Evolutionary conservation across 306 rosid genomes (phyloP).

Genomic region (Mimosa pudica): DNA sequence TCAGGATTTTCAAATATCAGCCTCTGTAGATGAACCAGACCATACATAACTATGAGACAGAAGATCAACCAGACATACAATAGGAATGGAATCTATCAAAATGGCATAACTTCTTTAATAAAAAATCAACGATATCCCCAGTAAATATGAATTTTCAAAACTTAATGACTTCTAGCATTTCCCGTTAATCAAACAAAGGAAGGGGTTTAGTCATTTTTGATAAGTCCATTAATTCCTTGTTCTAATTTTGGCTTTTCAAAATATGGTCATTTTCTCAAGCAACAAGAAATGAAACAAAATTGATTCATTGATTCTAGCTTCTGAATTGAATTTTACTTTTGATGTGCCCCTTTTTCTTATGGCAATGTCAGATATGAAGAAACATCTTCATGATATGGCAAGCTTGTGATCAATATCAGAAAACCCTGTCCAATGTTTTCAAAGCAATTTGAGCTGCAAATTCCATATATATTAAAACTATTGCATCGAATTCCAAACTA

Average conservation of each 20-base stretch:
- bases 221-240: not conserved
- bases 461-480: not conserved
- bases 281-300: slow-evolving; percentile 5
- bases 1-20: slow-evolving; percentile 84
- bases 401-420: slow-evolving; percentile 1
- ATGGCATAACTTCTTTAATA: slow-evolving; percentile 1
- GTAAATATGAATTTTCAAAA: slow-evolving; percentile 7
- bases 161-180: slow-evolving; percentile 4
- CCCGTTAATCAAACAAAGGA: slow-evolving; percentile 6
- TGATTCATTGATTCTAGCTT: slow-evolving; percentile 1
- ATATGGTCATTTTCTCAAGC: slow-evolving; percentile 5
- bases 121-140: slow-evolving; percentile 3
- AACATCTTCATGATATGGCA: slow-evolving; percentile 10
- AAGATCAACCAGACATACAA: slow-evolving; percentile 21
- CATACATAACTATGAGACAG: slow-evolving; percentile 12
- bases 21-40: slow-evolving; percentile 59
- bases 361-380: slow-evolving; percentile 6
- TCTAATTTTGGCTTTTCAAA: slow-evolving; percentile 12
- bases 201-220: slow-evolving; percentile 19
- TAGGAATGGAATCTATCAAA: slow-evolving; percentile 5
- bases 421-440: slow-evolving; percentile 12
- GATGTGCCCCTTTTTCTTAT: slow-evolving; percentile 14
- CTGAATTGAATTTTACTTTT: slow-evolving; percentile 5
- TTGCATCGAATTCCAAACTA: slow-evolving; percentile 27
- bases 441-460: not conserved